Conservation (phyloP, 2,329 filamentous ascomycete genomes). For the Nigrospora osmanthi region DNA sequence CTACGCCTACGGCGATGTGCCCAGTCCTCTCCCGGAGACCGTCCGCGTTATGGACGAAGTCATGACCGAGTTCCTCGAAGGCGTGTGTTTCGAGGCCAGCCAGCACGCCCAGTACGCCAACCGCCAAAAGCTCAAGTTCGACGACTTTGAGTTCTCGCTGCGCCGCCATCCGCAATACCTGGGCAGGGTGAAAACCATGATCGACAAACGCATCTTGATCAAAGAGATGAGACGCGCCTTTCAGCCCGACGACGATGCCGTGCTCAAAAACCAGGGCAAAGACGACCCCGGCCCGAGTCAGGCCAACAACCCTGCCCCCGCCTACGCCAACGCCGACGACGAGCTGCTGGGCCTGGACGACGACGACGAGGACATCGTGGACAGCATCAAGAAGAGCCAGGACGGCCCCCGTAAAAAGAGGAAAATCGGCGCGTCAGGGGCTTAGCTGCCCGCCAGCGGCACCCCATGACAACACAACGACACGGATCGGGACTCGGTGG, state of each 20-base stretch:
- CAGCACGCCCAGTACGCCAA: conserved; percentile 78
- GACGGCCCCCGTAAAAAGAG: conserved; percentile 4
- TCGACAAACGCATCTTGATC: conserved; percentile 81
- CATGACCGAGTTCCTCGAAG: conserved; percentile 92
- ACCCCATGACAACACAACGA: no score
- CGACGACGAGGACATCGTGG: conserved; percentile 5
- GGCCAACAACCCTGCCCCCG: conserved; percentile 10
- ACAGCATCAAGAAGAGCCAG: conserved; percentile 4
- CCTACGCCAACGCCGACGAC: conserved; percentile 8
- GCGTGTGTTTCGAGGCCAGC: conserved; percentile 84
- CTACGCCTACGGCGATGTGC: conserved; percentile 72
- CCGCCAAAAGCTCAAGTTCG: conserved; percentile 94
- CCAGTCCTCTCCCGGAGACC: conserved; percentile 72
- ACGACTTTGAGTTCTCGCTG: conserved; percentile 94
- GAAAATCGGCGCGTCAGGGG: background rate
- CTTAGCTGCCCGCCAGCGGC: background rate
- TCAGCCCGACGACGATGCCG: conserved; percentile 56
- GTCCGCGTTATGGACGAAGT: conserved; percentile 88
- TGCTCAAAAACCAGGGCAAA: conserved; percentile 26
- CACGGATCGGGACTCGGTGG: no score
- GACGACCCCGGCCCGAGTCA: conserved; percentile 20
- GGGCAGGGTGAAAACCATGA: conserved; percentile 81
- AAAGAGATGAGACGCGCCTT: conserved; percentile 75
- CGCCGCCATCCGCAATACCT: conserved; percentile 78
- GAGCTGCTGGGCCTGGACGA: conserved; percentile 22